Percentiles rank a stretch among this genome's conserved stretches.
These are phyloP conservation scores for Ascochyta rabiei DNA, from an alignment of 2,329 filamentous ascomycete genomes.

Conservation along the genomic window DNA sequence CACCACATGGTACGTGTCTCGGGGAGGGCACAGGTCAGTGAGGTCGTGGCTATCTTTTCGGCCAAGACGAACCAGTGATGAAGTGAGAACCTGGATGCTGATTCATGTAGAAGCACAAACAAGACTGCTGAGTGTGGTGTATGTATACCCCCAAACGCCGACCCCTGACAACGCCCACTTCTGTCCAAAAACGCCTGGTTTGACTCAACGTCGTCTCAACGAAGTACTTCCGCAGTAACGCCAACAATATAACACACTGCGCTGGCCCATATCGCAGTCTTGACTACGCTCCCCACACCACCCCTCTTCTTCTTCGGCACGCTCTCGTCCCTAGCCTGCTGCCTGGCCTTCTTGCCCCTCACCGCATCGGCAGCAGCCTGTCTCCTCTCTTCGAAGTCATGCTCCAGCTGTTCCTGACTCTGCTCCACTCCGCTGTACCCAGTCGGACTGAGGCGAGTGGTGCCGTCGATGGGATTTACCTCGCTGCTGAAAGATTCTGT, in stretches of 20 bases:
- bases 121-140: not conserved
- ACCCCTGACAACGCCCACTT: not conserved
- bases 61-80: too few relatives aligned
- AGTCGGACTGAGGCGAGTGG: slow-evolving; percentile 37
- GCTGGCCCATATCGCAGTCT: slow-evolving; percentile 38
- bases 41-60: too few relatives aligned
- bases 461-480: slow-evolving; percentile 47
- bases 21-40: too few relatives aligned
- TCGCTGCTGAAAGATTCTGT: not conserved
- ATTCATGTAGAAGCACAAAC: not conserved
- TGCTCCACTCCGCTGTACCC: slow-evolving; percentile 42
- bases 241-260: slow-evolving; percentile 42
- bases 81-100: too few relatives aligned
- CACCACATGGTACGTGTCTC: too few relatives aligned
- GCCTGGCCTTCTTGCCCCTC: slow-evolving; percentile 7
- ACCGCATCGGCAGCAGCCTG: slow-evolving; percentile 20
- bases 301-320: slow-evolving; percentile 17
- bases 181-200: not conserved
- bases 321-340: slow-evolving; percentile 1
- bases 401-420: slow-evolving; percentile 27
- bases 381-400: slow-evolving; percentile 32
- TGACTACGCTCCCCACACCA: slow-evolving; percentile 30
- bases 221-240: slow-evolving; percentile 35
- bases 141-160: slow-evolving; percentile 6
- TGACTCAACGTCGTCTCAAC: not conserved